Evolutionary conservation across 257 asterid species (phyloP).

Genomic region (Primulina tabacum): DNA sequence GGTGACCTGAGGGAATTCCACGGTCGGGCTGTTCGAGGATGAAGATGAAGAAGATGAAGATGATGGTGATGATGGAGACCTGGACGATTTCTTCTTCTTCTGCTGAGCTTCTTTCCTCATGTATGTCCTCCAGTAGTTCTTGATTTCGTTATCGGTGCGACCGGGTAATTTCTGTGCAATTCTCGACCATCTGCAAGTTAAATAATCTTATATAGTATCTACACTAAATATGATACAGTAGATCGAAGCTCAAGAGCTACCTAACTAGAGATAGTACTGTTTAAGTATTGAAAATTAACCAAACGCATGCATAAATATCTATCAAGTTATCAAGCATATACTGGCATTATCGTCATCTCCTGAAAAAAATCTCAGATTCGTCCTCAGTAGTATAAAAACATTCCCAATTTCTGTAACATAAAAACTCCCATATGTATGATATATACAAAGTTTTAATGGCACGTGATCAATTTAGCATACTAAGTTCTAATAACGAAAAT

Average conservation of each 20-base stretch:
- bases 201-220: neutral
- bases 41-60: conserved; percentile 48
- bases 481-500: too few relatives aligned
- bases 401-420: too few relatives aligned
- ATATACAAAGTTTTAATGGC: neutral
- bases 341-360: too few relatives aligned
- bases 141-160: conserved; percentile 91
- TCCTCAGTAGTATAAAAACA: too few relatives aligned
- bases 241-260: too few relatives aligned
- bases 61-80: conserved; percentile 32
- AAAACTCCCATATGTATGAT: neutral
- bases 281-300: too few relatives aligned
- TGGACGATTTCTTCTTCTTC: conserved; percentile 48
- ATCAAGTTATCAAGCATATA: too few relatives aligned
- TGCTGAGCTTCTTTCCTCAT: conserved; percentile 78
- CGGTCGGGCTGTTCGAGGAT: conserved; percentile 24
- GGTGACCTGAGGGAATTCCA: conserved; percentile 20
- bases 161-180: conserved; percentile 89
- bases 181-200: conserved; percentile 72
- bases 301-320: too few relatives aligned
- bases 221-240: neutral
- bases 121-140: conserved; percentile 90
- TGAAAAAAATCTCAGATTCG: too few relatives aligned
- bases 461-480: too few relatives aligned
- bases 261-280: too few relatives aligned